Conservation (phyloP, 1,284 basidiomycete genomes). For the Ustilago trichophora region DNA sequence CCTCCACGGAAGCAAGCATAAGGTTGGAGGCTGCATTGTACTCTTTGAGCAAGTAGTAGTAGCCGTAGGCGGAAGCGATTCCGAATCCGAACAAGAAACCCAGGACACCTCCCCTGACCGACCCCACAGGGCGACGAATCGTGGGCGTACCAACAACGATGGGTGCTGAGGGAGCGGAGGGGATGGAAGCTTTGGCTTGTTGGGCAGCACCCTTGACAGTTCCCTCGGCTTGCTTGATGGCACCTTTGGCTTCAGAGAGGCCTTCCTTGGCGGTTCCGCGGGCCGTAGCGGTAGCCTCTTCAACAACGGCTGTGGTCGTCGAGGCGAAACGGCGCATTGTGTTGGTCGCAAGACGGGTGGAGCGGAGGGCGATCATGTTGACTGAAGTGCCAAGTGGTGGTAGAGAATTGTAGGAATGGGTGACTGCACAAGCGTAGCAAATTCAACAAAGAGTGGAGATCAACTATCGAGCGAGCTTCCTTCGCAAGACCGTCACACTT, state of each 20-base stretch:
- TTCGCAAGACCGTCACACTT: no score
- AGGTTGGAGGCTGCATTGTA: conserved; percentile 85
- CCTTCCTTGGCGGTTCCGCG: conserved; percentile 18
- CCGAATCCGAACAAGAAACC: conserved; percentile 91
- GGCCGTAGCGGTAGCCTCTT: conserved; percentile 20
- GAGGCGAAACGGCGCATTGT: conserved; percentile 13
- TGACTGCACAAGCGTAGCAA: conserved; percentile 23
- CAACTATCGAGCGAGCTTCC: no score
- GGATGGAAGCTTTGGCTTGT: conserved; percentile 16
- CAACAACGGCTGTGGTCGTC: conserved; percentile 11
- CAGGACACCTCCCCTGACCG: conserved; percentile 69
- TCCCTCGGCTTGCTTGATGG: conserved; percentile 15
- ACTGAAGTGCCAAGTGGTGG: not conserved
- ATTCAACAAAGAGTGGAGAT: not conserved
- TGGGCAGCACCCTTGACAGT: conserved; percentile 20
- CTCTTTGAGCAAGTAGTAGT: conserved; percentile 87
- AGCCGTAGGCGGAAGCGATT: conserved; percentile 77
- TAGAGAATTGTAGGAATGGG: not conserved
- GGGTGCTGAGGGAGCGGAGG: conserved; percentile 22
- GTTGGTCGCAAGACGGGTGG: conserved; percentile 1
- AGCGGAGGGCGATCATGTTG: conserved; percentile 24
- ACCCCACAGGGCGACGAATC: conserved; percentile 36
- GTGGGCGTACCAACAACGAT: conserved; percentile 36
- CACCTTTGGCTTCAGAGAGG: conserved; percentile 24
- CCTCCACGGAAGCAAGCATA: conserved; percentile 84